Base-by-base conservation (phyloP, 1,139 yeast genomes). In the Suhomyces anneliseae region DNA sequence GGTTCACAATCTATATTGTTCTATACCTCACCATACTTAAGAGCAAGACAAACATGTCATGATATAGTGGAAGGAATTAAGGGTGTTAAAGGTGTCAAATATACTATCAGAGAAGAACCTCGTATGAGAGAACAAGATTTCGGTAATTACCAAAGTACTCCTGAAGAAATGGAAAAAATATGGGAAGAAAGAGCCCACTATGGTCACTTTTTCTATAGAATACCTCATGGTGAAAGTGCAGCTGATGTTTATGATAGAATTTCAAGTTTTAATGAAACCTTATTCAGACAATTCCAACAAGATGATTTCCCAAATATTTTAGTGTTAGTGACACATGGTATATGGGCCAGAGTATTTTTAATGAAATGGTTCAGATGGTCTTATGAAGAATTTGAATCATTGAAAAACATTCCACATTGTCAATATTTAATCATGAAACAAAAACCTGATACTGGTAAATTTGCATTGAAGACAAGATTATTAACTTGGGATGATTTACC, bases 281-380 rank as follows among this genome's bases (percentile, higher is more conserved):
- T 90, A 39, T 89, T 85, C 63, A 74, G 97, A 38, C 95, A 87
- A 61, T 90, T 90, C 60, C 81, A 80, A 49, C 72, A 74, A 43
- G 84, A 79, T 24, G 73, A 78, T 56, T 87, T 86, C 64, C 92
- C 95, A 9, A 75, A 78, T 43, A 85, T 90, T 14, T 74, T 90
- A 41, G 92, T 90, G 1, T 69, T 90, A 43, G 97, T 90, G 34
- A 86, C 96, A 2, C 97, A 90, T 64, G 97, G 97, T 8, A 88
- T 90, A 15, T 90, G 96, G 95, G 88, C 95, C 6, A 72, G 97
- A 39, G 97, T 90, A 11, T 90, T 90, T 59, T 65, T 90, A 40
- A 90, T 90, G 93, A 87, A 90, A 60, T 85, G 97, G 97, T 90
- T 83, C 62, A 72, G 96, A 47, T 90, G 97, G 97, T 78, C 87